Percentiles rank a stretch among this genome's conserved stretches.
These are phyloP conservation scores for Colletotrichum chrysophilum DNA, from an alignment of 2,329 filamentous ascomycete genomes.

Conservation along the genomic window DNA sequence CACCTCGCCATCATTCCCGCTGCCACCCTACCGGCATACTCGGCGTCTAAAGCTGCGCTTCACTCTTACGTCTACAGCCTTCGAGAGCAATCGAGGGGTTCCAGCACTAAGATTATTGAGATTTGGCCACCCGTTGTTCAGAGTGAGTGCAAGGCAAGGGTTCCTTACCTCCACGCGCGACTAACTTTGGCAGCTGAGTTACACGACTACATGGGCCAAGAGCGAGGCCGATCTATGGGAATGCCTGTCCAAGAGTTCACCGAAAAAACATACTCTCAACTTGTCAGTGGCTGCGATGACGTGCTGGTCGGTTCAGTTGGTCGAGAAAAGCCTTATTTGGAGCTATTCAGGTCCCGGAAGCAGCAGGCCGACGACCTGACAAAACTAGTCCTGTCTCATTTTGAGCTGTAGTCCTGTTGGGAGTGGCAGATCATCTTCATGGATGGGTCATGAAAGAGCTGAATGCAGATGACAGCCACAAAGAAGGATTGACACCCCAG, in stretches of 20 bases:
- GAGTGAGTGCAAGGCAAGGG: slow-evolving; percentile 29
- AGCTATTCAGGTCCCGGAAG: not conserved
- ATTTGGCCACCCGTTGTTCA: slow-evolving; percentile 36
- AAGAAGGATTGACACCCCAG: not conserved
- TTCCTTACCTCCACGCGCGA: slow-evolving; percentile 24
- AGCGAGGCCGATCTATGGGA: slow-evolving; percentile 19
- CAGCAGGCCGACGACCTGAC: not conserved
- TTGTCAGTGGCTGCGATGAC: slow-evolving; percentile 39
- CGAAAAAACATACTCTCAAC: slow-evolving; percentile 36
- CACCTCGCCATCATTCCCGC: slow-evolving; percentile 38
- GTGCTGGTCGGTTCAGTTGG: slow-evolving; percentile 16
- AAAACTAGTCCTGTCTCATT: not conserved
- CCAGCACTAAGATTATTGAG: slow-evolving; percentile 38
- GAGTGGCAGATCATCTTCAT: not conserved
- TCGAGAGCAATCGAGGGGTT: slow-evolving; percentile 33
- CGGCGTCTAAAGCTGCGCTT: slow-evolving; percentile 48
- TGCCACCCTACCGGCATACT: slow-evolving; percentile 41
- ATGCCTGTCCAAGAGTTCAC: slow-evolving; percentile 35
- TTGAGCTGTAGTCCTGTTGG: not conserved
- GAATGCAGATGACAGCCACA: not conserved
- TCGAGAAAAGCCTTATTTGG: not conserved
- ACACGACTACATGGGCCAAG: slow-evolving; percentile 25
- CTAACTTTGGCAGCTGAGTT: slow-evolving; percentile 22
- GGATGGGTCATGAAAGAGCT: not conserved
- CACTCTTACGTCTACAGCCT: slow-evolving; percentile 46